Evolutionary conservation across 2,329 filamentous ascomycete genomes (phyloP).

Genomic region (Phoma sp.): DNA sequence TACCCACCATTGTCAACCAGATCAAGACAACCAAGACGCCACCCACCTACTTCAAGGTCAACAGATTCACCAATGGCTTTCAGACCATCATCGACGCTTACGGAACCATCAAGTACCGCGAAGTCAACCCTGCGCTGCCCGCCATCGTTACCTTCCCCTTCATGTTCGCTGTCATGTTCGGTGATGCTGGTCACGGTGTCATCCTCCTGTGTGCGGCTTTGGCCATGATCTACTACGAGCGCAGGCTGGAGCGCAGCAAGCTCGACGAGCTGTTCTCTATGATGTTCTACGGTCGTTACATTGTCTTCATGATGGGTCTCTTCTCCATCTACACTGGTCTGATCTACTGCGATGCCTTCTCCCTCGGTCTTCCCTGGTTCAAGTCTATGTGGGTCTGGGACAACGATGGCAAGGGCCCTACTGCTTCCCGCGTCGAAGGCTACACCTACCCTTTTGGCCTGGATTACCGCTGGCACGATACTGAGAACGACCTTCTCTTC

Average conservation of each 20-base stretch:
- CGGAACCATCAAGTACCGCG: conserved; percentile 94
- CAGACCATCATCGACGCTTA: conserved; percentile 99
- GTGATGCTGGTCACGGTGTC: conserved; percentile 90
- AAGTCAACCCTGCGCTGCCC: conserved; percentile 94
- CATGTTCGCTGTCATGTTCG: conserved; percentile 99
- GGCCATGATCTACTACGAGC: conserved; percentile 98
- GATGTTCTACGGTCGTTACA: conserved; percentile 98
- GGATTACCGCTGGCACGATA: conserved; percentile 95
- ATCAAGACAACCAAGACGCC: conserved; percentile 97
- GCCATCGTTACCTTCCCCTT: conserved; percentile 99
- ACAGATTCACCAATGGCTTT: conserved; percentile 97
- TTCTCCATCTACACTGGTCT: conserved; percentile 98
- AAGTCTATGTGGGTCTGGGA: conserved; percentile 91
- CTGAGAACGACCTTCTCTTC: conserved; percentile 94
- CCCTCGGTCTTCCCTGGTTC: conserved; percentile 88
- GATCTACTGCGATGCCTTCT: conserved; percentile 98
- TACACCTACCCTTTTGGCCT: conserved; percentile 96
- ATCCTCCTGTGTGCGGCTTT: conserved; percentile 85
- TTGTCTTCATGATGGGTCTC: conserved; percentile 96
- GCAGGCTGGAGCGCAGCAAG: conserved; percentile 80
- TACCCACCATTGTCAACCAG: conserved; percentile 98
- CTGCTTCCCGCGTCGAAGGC: conserved; percentile 67
- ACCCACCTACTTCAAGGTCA: conserved; percentile 95
- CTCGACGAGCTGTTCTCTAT: conserved; percentile 97
- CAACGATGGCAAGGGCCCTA: conserved; percentile 67